These are phyloP conservation scores for Bolboschoenus planiculmis DNA, from an alignment of 176 grass and related monocot species.

Conservation along the genomic window DNA sequence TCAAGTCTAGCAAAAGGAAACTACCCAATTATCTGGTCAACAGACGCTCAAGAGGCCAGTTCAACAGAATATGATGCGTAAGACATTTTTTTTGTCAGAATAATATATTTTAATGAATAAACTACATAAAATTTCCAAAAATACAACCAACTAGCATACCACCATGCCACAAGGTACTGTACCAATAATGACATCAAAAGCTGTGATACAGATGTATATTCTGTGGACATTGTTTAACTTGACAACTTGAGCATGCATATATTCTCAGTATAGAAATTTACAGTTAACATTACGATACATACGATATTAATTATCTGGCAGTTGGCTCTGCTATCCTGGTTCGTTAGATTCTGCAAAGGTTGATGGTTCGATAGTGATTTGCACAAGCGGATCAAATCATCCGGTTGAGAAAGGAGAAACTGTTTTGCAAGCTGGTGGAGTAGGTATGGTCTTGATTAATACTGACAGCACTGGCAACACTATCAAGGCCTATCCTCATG, in stretches of 20 bases:
- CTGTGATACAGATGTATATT: too few species aligned
- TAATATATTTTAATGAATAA: background rate
- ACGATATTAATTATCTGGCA: conserved; percentile 16
- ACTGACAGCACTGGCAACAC: conserved; percentile 1
- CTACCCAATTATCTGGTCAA: conserved; percentile 39
- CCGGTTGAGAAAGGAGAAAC: conserved; percentile 43
- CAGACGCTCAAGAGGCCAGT: conserved; percentile 18
- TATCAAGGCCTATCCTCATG: conserved; percentile 37
- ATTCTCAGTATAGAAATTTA: background rate
- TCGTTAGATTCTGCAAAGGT: conserved; percentile 47
- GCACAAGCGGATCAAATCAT: conserved; percentile 24
- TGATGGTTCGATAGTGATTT: conserved; percentile 57
- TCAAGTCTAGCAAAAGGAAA: conserved; percentile 21
- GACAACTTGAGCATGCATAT: too few species aligned
- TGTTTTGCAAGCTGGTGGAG: conserved; percentile 33
- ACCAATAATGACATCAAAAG: too few species aligned
- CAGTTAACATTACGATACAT: background rate
- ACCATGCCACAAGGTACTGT: too few species aligned
- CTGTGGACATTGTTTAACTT: too few species aligned
- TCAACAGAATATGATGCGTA: conserved; percentile 26
- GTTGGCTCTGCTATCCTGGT: conserved; percentile 28
- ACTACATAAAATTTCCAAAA: background rate
- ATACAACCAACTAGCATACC: background rate
- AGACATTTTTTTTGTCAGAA: background rate
- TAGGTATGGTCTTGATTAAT: conserved; percentile 52